Base-by-base conservation (phyloP, 129 eudicot species). In the Chrysanthemum lavandulifolium region DNA sequence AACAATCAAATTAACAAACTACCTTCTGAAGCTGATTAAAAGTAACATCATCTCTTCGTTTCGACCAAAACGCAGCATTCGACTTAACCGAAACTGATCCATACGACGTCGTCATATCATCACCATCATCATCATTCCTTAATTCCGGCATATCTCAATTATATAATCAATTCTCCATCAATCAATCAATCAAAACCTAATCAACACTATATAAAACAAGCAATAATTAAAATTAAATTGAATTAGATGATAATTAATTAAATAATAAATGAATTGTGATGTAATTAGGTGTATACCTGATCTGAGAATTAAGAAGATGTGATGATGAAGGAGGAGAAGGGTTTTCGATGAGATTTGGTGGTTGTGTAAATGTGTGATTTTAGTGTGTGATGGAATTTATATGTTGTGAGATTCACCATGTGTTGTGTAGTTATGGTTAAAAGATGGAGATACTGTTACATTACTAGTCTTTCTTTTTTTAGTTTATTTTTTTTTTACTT, bases 11-110 rank as follows among this genome's bases (percentile, higher is more conserved):
- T 0, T 29, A 29, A 29, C 33, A 29, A 29, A 68, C 36, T 76
- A 93, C 98, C 98, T 93, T 87, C 86, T 89, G 92, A 65, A 93
- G 96, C 84, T 87, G 95, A 84, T 87, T 84, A 50, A 80, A 82
- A 87, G 86, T 87, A 60, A 93, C 63, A 71, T 81, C 96, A 66
- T 83, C 92, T 6, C 92, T 85, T 65, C 85, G 87, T 65, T 87
- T 84, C 23, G 93, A 81, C 98, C 98, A 90, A 72, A 90, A 86
- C 18, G 83, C 92, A 78, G 54, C 47, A 7, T 40, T 72, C 68
- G 88, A 83, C 53, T 86, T 75, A 16, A 84, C 78, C 53, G 87
- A 77, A 16, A 84, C 78, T 51, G 85, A 71, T 73, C 87, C 89
- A 90, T 77, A 76, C 74, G 85, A 58, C 79, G 83, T 68, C 53